Base-by-base conservation (phyloP, 495 filamentous ascomycete species). In the Penicillium herquei region DNA sequence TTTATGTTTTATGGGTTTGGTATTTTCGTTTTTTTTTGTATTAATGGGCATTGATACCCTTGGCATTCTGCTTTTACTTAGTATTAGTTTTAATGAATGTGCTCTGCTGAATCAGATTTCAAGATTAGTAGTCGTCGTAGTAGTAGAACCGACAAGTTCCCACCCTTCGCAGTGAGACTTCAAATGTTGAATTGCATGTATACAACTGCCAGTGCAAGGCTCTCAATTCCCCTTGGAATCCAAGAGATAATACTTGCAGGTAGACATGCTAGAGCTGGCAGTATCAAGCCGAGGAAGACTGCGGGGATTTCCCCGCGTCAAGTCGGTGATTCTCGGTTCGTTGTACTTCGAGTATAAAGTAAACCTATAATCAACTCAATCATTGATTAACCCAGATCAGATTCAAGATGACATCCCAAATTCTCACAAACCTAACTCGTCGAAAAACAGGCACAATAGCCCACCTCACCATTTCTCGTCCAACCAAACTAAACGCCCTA, bases 401-500 rank as follows among this genome's bases (percentile, higher is more conserved):
- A 34, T 8, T 30, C 30, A 50, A 46, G 44, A 26, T 43, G 14
- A 17, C 3, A 33, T 3, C 26, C 34, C 9, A 21, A 30, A 59
- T 65, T 41, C 48, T 62, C 14, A 62, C 56, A 41, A 57, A 35
- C 49, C 35, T 62, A 26, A 51, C 59, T n/a, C 52, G 30, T 46
- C 52, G 56, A 33, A 31, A 33, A 52, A 56, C 56, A 31, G 51
- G 52, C 45, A 60, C 48, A 43, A 58, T 67, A 51, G 63, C 62
- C 16, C 51, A 55, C 21, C 49, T 65, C 9, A 65, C 62, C 39
- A 62, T 67, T 33, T 60, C 65, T 12, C 62, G 62, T 0, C 62
- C 61, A 9, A 37, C 46, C 6, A 67, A 65, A 48, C 54, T 65
- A 44, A 67, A 67, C 54, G 57, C 58, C 49, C 58, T 67, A 3